phyloP scores from a whole-genome alignment of 192 early-diverging fungal genomes.

The Backusella parvicylindrica region DNA sequence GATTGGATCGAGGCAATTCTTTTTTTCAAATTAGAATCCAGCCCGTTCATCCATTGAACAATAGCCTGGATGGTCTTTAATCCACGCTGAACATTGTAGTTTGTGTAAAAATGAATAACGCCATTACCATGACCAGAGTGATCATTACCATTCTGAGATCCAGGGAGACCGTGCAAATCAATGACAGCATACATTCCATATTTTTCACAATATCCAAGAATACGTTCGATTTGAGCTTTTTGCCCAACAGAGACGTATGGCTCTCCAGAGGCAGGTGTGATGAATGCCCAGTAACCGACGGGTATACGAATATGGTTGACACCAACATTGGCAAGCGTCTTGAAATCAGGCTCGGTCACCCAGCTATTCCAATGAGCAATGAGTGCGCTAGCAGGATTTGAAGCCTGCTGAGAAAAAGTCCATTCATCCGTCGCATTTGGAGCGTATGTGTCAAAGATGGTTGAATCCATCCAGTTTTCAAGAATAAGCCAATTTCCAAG shows the following conservation, averaged over 20 bases:
- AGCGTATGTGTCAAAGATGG: conserved; percentile 38
- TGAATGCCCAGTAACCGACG: conserved; percentile 60
- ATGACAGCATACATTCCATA: conserved; percentile 50
- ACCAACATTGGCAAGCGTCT: conserved; percentile 40
- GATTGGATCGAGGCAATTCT: conserved; percentile 21
- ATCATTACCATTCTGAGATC: conserved; percentile 59
- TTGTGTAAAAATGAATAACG: conserved; percentile 33
- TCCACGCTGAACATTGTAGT: conserved; percentile 16
- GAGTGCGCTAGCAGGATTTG: conserved; percentile 32
- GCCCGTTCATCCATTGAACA: conserved; percentile 43
- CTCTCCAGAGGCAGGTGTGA: conserved; percentile 50
- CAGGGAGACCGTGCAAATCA: conserved; percentile 57
- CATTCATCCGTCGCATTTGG: conserved; percentile 52
- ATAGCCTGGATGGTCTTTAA: conserved; percentile 24
- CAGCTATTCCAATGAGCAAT: conserved; percentile 52
- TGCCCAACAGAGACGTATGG: conserved; percentile 54
- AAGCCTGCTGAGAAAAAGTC: conserved; percentile 47
- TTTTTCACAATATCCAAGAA: conserved; percentile 25
- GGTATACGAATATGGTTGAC: conserved; percentile 57
- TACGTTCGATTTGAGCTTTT: conserved; percentile 27
- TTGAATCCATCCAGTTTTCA: conserved; percentile 55
- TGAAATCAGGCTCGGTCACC: conserved; percentile 51
- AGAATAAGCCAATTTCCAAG: conserved; percentile 58
- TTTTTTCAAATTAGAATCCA: conserved; percentile 7
- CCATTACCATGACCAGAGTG: conserved; percentile 43